These are phyloP conservation scores for Cladosporium sp. DNA, from an alignment of 2,329 filamentous ascomycete species.

Conservation along the genomic window DNA sequence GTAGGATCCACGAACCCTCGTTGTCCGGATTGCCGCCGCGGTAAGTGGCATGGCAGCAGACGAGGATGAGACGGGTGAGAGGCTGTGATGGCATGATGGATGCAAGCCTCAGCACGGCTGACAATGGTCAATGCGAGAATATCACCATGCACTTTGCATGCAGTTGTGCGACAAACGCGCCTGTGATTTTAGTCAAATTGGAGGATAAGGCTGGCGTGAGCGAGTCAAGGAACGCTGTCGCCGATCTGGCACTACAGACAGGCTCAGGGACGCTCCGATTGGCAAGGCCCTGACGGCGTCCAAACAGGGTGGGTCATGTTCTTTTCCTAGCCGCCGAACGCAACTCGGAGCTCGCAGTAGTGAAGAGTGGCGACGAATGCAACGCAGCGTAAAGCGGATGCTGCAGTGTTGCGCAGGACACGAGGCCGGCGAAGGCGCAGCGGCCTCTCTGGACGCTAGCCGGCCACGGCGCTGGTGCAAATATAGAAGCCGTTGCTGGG, in stretches of 20 bases:
- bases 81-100: background rate
- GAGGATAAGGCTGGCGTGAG: background rate
- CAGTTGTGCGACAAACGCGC: background rate
- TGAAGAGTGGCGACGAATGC: background rate
- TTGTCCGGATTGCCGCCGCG: slow-evolving; percentile 23
- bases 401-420: background rate
- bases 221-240: slow-evolving; percentile 2
- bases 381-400: background rate
- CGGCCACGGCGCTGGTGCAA: background rate
- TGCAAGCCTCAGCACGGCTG: background rate
- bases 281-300: background rate
- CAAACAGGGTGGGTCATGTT: background rate
- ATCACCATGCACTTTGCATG: background rate
- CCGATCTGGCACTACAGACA: background rate
- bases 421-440: background rate
- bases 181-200: background rate
- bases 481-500: background rate
- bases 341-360: background rate
- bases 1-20: slow-evolving; percentile 60
- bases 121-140: background rate
- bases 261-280: background rate
- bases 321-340: background rate
- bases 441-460: background rate
- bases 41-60: slow-evolving; percentile 84
- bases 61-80: slow-evolving; percentile 59